Evolutionary conservation across 176 grass and related monocot genomes (phyloP).

Genomic region (Lolium rigidum): DNA sequence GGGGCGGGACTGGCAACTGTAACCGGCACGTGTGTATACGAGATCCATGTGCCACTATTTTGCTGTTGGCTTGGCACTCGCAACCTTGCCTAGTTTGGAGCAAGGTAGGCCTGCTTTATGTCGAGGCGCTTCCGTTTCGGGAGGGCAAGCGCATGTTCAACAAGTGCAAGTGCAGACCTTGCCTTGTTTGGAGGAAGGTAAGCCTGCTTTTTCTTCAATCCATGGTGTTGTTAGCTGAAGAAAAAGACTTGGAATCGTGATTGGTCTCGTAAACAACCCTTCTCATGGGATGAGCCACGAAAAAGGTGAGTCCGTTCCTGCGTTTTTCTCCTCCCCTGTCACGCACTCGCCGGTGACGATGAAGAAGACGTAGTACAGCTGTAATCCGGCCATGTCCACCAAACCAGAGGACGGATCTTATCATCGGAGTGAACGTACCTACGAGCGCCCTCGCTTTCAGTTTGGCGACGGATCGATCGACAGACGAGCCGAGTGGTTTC

Average conservation of each 20-base stretch:
- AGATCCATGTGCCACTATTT: not conserved
- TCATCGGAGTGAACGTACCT: not conserved
- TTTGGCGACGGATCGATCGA: slow-evolving; percentile 1
- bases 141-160: slow-evolving; percentile 6
- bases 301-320: not conserved
- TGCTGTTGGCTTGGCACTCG: not conserved
- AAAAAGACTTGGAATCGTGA: not conserved
- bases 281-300: not conserved
- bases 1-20: not conserved
- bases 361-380: not conserved
- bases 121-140: slow-evolving; percentile 33
- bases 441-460: slow-evolving; percentile 11
- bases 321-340: not conserved
- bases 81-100: not conserved
- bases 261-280: not conserved
- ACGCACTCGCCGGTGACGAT: not conserved
- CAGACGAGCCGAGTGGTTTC: slow-evolving; percentile 9
- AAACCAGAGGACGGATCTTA: not conserved
- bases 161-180: too few relatives aligned
- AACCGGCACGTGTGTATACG: slow-evolving; percentile 23
- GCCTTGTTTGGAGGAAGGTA: too few relatives aligned
- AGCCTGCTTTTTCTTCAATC: too few relatives aligned
- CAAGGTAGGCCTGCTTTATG: slow-evolving; percentile 32
- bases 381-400: slow-evolving; percentile 3
- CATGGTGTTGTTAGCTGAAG: not conserved